phyloP scores from a whole-genome alignment of 305 asterid species.

The Fraxinus dipetala region DNA sequence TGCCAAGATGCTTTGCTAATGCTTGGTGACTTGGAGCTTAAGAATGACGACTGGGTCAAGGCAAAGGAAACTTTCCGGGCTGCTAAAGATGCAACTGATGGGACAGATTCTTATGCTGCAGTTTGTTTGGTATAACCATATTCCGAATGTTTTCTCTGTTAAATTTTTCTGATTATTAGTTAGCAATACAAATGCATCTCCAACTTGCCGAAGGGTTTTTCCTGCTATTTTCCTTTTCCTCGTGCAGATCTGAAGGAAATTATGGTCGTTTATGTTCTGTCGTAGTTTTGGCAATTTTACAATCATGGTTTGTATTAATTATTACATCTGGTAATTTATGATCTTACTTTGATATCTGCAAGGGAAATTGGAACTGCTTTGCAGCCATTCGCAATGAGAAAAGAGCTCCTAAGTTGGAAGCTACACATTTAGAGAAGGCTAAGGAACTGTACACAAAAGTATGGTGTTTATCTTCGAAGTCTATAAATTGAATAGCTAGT shows the following conservation, averaged over 20 bases:
- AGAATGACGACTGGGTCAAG: conserved; percentile 99
- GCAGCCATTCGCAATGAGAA: conserved; percentile 97
- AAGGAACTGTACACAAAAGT: conserved; percentile 94
- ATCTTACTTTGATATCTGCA: conserved; percentile 29
- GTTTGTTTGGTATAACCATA: conserved; percentile 75
- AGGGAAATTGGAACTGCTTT: conserved; percentile 99
- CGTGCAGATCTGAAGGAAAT: conserved; percentile 7
- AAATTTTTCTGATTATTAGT: conserved; percentile 14
- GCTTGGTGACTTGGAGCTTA: conserved; percentile 98
- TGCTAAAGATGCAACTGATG: conserved; percentile 77
- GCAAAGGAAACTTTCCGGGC: conserved; percentile 92
- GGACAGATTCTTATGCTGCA: conserved; percentile 89
- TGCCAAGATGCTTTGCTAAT: conserved; percentile 84
- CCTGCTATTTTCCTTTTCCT: conserved; percentile 10
- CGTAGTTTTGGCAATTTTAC: conserved; percentile 16
- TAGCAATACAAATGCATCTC: conserved; percentile 8
- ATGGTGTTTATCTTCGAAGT: conserved; percentile 26
- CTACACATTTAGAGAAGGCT: conserved; percentile 96
- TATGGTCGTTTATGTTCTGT: conserved; percentile 13
- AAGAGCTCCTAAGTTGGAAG: conserved; percentile 90
- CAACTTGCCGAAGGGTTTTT: conserved; percentile 12
- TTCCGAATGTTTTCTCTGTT: conserved; percentile 21
- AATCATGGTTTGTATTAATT: conserved; percentile 19
- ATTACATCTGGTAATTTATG: conserved; percentile 25
- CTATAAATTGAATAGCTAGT: conserved; percentile 6